Evolutionary conservation across 768 basidiomycete species (phyloP), one percentile per base, ranked within the genome.

Genomic region (Boletus tylopilopsis): DNA sequence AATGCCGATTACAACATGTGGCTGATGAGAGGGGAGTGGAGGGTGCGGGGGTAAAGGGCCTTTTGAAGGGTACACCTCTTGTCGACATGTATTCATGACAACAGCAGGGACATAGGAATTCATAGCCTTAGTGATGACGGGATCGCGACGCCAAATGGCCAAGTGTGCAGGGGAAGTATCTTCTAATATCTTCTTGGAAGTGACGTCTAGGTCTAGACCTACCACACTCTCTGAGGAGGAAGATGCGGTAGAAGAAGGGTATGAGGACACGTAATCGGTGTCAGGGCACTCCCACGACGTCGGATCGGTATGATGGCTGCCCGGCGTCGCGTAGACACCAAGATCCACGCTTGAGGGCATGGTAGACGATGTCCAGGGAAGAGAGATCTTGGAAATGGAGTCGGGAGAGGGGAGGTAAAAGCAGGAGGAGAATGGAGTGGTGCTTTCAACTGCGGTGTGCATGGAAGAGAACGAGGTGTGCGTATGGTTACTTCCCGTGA

Each of bases 391-490:
- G 18, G 74, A 71, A 15, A 68, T 51, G 16, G 74, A 73, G 32
- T 70, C 63, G 3, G 77, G 71, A 32, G 74, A 76, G 46, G 71
- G 70, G 46, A 81, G 67, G 57, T 76, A 81, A 55, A 78, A 82
- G 47, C 78, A 76, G 1, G 81, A 81, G 16, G 78, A 75, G 57
- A 79, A 81, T 12, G 76, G 74, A 46, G 78, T 81, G 47, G 78
- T 76, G 29, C 60, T 64, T 66, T 87, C 86, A 41, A 86, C 79
- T 33, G 86, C 86, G 18, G 86, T 88, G 50, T 84, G 85, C 85
- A 88, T 86, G 23, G 84, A 84, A 27, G 83, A 82, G 16, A 73
- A 70, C 0, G 71, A 72, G 23, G 71, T 71, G 43, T 64, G 62
- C 32, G 78, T 75, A 13, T 78, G 78, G 50, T 59, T 72, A 36